phyloP scores from a whole-genome alignment of 345 rosid genomes.

The Salix caprea region DNA sequence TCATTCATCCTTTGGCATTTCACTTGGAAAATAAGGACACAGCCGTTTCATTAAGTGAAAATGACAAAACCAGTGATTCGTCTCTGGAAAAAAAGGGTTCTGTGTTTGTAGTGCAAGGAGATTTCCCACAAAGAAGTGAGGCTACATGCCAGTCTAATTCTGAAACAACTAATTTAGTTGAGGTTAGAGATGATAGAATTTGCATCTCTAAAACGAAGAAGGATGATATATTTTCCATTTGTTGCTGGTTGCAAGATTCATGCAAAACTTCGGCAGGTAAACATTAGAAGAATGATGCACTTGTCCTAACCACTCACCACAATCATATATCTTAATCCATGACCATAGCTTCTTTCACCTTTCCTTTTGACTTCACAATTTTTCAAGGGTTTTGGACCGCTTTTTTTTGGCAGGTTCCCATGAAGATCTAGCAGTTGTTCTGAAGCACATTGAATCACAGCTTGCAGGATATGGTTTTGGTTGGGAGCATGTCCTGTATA shows the following conservation, averaged over 20 bases:
- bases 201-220: conserved; percentile 48
- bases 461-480: conserved; percentile 47
- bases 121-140: conserved; percentile 31
- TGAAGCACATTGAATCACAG: conserved; percentile 56
- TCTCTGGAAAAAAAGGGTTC: conserved; percentile 33
- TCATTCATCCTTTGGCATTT: conserved; percentile 70
- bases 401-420: conserved; percentile 47
- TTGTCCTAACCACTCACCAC: neutral
- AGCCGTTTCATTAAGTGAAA: conserved; percentile 15
- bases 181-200: conserved; percentile 37
- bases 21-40: conserved; percentile 65
- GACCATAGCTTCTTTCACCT: neutral
- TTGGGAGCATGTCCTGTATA: conserved; percentile 82
- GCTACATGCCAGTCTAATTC: conserved; percentile 24
- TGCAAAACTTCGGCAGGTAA: conserved; percentile 57
- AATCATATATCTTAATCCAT: conserved; percentile 1
- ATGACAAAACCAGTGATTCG: conserved; percentile 15
- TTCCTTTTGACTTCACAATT: conserved; percentile 8
- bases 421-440: conserved; percentile 62
- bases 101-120: conserved; percentile 66
- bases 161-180: conserved; percentile 34
- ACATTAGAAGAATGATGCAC: neutral
- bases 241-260: conserved; percentile 75
- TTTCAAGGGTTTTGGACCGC: neutral
- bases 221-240: conserved; percentile 55